A percentile compares a stretch with the other conserved stretches of the same genome.
Evolutionary conservation across 1,284 basidiomycete genomes (phyloP).

Genomic region (Thecaphora frezii): DNA sequence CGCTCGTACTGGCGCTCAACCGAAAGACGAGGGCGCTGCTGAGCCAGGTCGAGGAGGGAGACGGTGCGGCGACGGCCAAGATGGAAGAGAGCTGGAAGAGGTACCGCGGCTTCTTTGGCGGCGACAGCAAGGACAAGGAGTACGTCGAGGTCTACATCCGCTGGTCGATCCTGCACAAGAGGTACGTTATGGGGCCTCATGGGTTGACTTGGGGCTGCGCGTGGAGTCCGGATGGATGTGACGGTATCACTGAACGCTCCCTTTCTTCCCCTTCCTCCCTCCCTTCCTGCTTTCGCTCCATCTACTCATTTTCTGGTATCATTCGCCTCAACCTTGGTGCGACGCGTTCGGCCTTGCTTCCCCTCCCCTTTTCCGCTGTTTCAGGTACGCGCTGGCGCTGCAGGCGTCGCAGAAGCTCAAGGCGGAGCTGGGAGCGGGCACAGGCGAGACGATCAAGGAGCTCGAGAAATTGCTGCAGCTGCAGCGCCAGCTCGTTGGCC

Average conservation of each 20-base stretch:
- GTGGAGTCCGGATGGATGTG: no score
- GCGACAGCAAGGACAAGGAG: slow-evolving; percentile 41
- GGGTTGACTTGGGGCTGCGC: no score
- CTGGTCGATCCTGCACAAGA: slow-evolving; percentile 44
- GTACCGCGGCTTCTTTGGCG: slow-evolving; percentile 39
- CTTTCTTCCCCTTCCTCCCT: no score
- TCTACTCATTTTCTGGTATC: no score
- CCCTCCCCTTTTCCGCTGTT: background rate
- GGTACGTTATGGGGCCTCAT: slow-evolving; percentile 4
- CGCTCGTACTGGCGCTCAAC: slow-evolving; percentile 50
- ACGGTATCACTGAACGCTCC: no score
- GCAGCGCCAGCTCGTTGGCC: slow-evolving; percentile 31
- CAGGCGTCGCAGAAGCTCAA: slow-evolving; percentile 42
- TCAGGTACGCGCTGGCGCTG: slow-evolving; percentile 44
- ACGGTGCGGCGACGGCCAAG: slow-evolving; percentile 2
- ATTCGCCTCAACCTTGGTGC: no score
- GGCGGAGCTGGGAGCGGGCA: slow-evolving; percentile 50
- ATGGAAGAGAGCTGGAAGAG: slow-evolving; percentile 31
- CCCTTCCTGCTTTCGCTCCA: no score
- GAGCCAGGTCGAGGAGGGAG: slow-evolving; percentile 16
- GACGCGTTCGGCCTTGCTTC: no score
- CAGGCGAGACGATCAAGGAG: slow-evolving; percentile 36
- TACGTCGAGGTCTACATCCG: slow-evolving; percentile 43
- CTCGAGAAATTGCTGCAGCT: slow-evolving; percentile 36
- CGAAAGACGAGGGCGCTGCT: slow-evolving; percentile 43